phyloP scores from a whole-genome alignment of 441 rosid species.

The Pelargonium myrrhifolium region DNA sequence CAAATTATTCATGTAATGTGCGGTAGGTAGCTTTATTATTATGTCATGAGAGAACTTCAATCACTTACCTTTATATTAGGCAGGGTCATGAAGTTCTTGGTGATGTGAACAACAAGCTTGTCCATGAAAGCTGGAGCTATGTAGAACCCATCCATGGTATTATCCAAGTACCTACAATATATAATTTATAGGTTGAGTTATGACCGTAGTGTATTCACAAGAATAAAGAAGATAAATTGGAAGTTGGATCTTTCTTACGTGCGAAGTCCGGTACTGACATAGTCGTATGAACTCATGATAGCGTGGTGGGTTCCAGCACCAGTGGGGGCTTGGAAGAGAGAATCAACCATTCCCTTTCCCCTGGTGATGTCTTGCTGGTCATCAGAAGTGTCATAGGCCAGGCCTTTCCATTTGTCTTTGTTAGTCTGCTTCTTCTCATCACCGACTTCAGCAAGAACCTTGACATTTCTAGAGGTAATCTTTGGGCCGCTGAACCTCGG shows the following conservation, averaged over 20 bases:
- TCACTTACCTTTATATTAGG: conserved; percentile 28
- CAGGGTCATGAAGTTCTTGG: conserved; percentile 29
- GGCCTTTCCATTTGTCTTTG: conserved; percentile 37
- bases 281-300: conserved; percentile 37
- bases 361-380: conserved; percentile 47
- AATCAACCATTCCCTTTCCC: conserved; percentile 43
- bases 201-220: too few relatives aligned
- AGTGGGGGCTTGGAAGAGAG: conserved; percentile 47
- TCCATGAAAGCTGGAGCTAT: conserved; percentile 36
- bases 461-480: conserved; percentile 15
- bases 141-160: conserved; percentile 29
- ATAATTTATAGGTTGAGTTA: neutral
- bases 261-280: conserved; percentile 37
- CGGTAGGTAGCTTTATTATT: neutral
- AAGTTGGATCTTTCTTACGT: conserved; percentile 21
- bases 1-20: too few relatives aligned
- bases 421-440: conserved; percentile 34
- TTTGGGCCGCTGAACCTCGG: conserved; percentile 15
- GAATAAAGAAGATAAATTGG: neutral
- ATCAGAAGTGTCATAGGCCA: conserved; percentile 36
- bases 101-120: conserved; percentile 31
- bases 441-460: conserved; percentile 28
- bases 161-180: conserved; percentile 24
- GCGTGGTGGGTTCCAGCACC: conserved; percentile 38
- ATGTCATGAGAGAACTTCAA: neutral